Conservation (phyloP, 1,284 basidiomycete genomes). For the Cystobasidium slooffiae region DNA sequence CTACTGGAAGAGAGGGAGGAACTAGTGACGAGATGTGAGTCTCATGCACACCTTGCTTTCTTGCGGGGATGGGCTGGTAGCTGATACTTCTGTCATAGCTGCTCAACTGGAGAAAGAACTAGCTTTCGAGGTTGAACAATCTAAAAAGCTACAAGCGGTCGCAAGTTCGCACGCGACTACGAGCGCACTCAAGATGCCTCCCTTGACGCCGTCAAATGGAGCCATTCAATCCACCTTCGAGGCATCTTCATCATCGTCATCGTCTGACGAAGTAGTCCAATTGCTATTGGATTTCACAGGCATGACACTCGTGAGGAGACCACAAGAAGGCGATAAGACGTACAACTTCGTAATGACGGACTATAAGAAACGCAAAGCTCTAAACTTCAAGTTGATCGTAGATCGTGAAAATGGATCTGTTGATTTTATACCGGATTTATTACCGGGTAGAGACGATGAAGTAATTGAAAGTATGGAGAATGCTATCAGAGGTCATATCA, state of each 20-base stretch:
- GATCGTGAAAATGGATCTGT: constrained; percentile 15
- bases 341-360: constrained; percentile 36
- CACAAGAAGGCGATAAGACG: constrained; percentile 6
- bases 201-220: background rate
- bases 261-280: constrained; percentile 16
- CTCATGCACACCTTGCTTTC: no score
- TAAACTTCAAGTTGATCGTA: constrained; percentile 32
- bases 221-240: background rate
- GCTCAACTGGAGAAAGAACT: constrained; percentile 33
- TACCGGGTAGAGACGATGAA: constrained; percentile 35
- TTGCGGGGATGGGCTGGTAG: no score
- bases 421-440: constrained; percentile 35
- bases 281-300: constrained; percentile 30
- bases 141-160: constrained; percentile 30
- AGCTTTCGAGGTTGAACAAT: constrained; percentile 37
- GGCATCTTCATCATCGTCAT: background rate
- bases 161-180: background rate
- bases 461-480: constrained; percentile 26
- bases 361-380: constrained; percentile 18
- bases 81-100: background rate
- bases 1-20: constrained; percentile 17
- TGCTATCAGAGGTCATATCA: constrained; percentile 25
- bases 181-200: no score
- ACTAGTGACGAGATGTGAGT: constrained; percentile 4
- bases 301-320: constrained; percentile 8